Percentiles rank a stretch among this genome's conserved stretches.
Conservation (phyloP, 1,284 basidiomycete species). For the Fomes fomentarius region DNA sequence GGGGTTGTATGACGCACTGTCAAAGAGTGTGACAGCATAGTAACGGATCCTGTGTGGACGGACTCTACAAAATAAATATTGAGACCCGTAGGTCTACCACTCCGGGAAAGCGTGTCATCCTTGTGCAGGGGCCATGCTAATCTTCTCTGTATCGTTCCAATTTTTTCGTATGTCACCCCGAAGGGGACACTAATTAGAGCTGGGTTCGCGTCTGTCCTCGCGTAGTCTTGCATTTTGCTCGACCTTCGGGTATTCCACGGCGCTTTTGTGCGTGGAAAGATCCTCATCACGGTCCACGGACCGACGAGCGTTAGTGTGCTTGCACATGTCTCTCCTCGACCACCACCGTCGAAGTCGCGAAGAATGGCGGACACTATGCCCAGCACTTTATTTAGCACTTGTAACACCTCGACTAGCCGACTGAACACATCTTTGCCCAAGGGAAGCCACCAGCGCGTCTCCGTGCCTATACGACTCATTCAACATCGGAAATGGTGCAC, state of each 20-base stretch:
- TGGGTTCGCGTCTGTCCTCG: no score
- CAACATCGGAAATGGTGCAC: no score
- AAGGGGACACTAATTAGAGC: conserved; percentile 7
- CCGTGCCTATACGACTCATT: no score
- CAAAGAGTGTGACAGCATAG: no score
- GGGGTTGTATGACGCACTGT: no score
- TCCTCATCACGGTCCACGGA: no score
- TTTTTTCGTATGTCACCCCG: conserved; percentile 26
- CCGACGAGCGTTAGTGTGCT: no score
- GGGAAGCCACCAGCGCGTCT: no score
- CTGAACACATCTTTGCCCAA: no score
- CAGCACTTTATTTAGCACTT: no score
- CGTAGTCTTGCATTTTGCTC: conserved; percentile 5
- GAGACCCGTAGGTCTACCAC: conserved; percentile 25
- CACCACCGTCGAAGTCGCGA: not conserved
- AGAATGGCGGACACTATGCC: no score
- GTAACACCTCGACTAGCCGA: no score
- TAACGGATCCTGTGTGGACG: not conserved
- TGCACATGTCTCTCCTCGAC: not conserved
- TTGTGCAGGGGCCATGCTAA: conserved; percentile 26
- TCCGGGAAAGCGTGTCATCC: conserved; percentile 26
- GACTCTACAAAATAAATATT: conserved; percentile 18
- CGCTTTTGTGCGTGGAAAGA: not conserved
- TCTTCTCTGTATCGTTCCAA: conserved; percentile 26
- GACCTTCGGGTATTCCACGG: conserved; percentile 1